Evolutionary conservation across 1,284 basidiomycete species (phyloP).

Genomic region (Pseudozyma thailandica): DNA sequence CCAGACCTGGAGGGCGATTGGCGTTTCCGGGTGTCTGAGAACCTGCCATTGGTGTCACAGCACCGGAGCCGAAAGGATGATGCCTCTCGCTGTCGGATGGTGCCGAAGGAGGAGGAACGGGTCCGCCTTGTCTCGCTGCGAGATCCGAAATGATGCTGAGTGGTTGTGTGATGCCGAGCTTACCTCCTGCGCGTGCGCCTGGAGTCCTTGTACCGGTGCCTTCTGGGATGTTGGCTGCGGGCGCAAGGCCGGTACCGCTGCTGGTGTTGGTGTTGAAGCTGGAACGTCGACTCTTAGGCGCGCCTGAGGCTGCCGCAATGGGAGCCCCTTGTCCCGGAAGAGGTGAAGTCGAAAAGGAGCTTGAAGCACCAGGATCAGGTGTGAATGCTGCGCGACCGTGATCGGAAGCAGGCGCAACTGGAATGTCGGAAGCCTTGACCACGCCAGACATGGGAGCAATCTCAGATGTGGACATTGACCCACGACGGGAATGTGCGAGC

Average conservation of each 20-base stretch:
- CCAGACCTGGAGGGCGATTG: slow-evolving; percentile 28
- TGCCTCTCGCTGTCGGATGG: slow-evolving; percentile 52
- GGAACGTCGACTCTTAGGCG: slow-evolving; percentile 41
- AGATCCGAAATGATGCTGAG: slow-evolving; percentile 68
- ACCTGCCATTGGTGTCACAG: slow-evolving; percentile 59
- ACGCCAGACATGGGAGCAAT: slow-evolving; percentile 2
- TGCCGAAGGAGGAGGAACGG: slow-evolving; percentile 31
- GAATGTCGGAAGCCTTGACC: slow-evolving; percentile 36
- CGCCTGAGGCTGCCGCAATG: slow-evolving; percentile 8
- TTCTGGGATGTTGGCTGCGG: slow-evolving; percentile 26
- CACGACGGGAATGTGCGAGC: slow-evolving; percentile 24
- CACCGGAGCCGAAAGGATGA: slow-evolving; percentile 62
- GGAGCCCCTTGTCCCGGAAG: slow-evolving; percentile 14
- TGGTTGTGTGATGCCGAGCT: slow-evolving; percentile 54
- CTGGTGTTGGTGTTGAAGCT: slow-evolving; percentile 45
- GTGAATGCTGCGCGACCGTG: slow-evolving; percentile 42
- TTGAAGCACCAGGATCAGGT: slow-evolving; percentile 11
- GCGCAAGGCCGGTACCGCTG: slow-evolving; percentile 38
- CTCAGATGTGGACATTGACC: slow-evolving; percentile 26
- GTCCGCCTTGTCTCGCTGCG: slow-evolving; percentile 57
- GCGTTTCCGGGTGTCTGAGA: slow-evolving; percentile 53
- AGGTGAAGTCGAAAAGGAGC: slow-evolving; percentile 28
- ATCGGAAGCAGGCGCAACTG: slow-evolving; percentile 53
- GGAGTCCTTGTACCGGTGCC: slow-evolving; percentile 49
- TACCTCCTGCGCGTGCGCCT: slow-evolving; percentile 51